Conservation (phyloP, 345 rosid genomes). For the Populus nigra region DNA sequence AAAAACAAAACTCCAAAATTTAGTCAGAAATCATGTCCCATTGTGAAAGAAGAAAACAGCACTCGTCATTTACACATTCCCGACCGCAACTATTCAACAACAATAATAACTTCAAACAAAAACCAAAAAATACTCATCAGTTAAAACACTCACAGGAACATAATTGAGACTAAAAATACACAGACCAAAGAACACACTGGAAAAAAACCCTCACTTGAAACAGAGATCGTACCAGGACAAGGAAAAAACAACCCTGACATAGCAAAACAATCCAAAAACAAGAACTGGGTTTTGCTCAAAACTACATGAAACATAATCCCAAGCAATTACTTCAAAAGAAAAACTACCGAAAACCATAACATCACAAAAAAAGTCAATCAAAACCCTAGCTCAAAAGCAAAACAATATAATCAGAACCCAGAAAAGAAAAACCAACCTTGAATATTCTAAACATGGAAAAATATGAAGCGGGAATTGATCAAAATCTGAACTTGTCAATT, state of each 20-base stretch:
- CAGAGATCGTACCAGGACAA: background rate
- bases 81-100: background rate
- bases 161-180: background rate
- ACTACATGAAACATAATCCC: background rate
- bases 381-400: slow-evolving; percentile 9
- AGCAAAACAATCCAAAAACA: background rate
- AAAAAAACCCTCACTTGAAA: background rate
- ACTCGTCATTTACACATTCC: background rate
- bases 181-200: background rate
- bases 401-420: background rate
- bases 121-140: background rate
- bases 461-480: background rate
- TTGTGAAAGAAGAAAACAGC: background rate
- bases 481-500: slow-evolving; percentile 5
- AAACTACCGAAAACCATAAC: background rate
- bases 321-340: background rate
- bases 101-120: background rate
- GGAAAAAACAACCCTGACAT: background rate
- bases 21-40: background rate
- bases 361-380: background rate
- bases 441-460: background rate
- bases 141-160: background rate
- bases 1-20: background rate
- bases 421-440: background rate
- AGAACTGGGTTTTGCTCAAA: slow-evolving; percentile 1